phyloP scores from a whole-genome alignment of 2,329 filamentous ascomycete genomes.

The Exophiala aquamarina region DNA sequence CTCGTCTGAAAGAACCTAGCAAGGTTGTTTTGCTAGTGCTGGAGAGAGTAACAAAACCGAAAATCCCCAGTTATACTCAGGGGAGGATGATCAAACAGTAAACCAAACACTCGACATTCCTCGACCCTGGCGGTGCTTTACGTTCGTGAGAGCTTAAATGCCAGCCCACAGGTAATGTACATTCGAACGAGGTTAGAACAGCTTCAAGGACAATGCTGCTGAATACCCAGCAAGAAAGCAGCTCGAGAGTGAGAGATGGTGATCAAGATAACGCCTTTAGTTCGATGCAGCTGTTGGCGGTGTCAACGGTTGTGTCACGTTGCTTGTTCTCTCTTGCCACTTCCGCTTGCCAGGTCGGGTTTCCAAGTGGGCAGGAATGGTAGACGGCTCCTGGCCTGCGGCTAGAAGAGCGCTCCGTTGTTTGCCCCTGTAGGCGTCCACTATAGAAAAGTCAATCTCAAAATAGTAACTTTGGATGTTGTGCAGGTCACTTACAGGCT shows the following conservation, averaged over 20 bases:
- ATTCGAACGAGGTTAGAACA: conserved; percentile 9
- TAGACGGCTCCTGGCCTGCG: conserved; percentile 71
- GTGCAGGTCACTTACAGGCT: conserved; percentile 67
- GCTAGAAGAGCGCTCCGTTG: conserved; percentile 79
- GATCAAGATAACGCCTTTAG: not conserved
- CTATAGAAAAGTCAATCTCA: conserved; percentile 45
- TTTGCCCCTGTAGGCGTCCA: conserved; percentile 93
- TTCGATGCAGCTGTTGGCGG: conserved; percentile 17
- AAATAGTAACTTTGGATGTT: conserved; percentile 16
- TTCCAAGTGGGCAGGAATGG: conserved; percentile 81
- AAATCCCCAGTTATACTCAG: too few relatives aligned
- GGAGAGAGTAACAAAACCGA: too few relatives aligned
- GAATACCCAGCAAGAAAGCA: not conserved
- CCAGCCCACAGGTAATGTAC: conserved; percentile 13
- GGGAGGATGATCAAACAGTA: too few relatives aligned
- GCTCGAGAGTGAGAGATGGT: not conserved
- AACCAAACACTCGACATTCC: not conserved
- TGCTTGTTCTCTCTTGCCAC: conserved; percentile 61
- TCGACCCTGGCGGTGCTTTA: not conserved
- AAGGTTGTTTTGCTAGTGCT: not conserved
- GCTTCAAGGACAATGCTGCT: not conserved
- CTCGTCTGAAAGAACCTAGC: too few relatives aligned
- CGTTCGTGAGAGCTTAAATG: not conserved
- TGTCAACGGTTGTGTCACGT: conserved; percentile 14
- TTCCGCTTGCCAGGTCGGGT: conserved; percentile 80